These are phyloP conservation scores for Sistotremastrum niveocremeum DNA, from an alignment of 768 basidiomycete genomes.

Conservation along the genomic window DNA sequence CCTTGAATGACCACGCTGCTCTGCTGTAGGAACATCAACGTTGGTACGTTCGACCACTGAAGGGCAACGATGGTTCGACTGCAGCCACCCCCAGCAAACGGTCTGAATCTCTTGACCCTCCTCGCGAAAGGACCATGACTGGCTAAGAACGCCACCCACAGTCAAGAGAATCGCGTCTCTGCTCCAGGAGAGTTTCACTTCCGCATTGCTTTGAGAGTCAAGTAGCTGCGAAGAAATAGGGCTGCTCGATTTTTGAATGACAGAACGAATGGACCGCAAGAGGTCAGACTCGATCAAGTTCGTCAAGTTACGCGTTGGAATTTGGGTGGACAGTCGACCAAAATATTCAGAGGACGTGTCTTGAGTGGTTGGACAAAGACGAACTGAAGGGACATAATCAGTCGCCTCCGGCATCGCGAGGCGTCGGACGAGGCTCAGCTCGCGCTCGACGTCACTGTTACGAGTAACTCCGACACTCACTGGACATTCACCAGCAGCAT, in stretches of 20 bases:
- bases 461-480: too few relatives aligned
- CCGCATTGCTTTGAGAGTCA: slow-evolving; percentile 27
- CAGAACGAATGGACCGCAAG: slow-evolving; percentile 43
- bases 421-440: too few relatives aligned
- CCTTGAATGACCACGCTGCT: slow-evolving; percentile 20
- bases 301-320: too few relatives aligned
- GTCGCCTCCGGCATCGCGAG: too few relatives aligned
- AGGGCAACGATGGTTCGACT: slow-evolving; percentile 29
- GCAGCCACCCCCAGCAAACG: slow-evolving; percentile 66
- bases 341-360: too few relatives aligned
- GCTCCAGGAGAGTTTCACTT: slow-evolving; percentile 63
- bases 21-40: slow-evolving; percentile 4
- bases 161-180: slow-evolving; percentile 46
- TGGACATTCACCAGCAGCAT: too few relatives aligned
- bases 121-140: slow-evolving; percentile 62
- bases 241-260: slow-evolving; percentile 35
- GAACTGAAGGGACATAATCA: too few relatives aligned
- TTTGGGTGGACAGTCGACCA: too few relatives aligned
- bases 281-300: slow-evolving; percentile 22
- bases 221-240: slow-evolving; percentile 26
- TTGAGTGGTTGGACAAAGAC: too few relatives aligned
- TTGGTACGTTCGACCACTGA: slow-evolving; percentile 11
- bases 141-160: slow-evolving; percentile 51
- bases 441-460: too few relatives aligned
- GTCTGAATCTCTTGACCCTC: slow-evolving; percentile 65